Evolutionary conservation across 2,329 filamentous ascomycete genomes (phyloP).

Genomic region (Fusarium anguioides): DNA sequence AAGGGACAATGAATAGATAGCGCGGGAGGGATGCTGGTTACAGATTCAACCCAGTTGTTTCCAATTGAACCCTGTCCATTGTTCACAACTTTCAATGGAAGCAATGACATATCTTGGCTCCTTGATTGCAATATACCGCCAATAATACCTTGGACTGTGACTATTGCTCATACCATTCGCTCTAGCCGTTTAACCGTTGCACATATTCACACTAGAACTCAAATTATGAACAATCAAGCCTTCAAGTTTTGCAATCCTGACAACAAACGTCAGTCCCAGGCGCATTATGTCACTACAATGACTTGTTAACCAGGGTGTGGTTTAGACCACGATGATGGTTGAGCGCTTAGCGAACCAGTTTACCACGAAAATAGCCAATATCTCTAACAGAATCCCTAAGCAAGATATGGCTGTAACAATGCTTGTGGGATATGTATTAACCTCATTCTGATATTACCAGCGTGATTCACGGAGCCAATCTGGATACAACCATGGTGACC

Average conservation of each 20-base stretch:
- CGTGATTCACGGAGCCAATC: background rate
- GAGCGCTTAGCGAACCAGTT: conserved; percentile 25
- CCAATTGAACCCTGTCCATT: conserved; percentile 11
- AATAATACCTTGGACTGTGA: background rate
- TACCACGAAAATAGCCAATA: background rate
- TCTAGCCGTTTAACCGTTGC: background rate
- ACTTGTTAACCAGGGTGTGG: conserved; percentile 10
- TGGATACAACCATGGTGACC: background rate
- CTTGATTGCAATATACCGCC: background rate
- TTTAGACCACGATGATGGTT: conserved; percentile 23
- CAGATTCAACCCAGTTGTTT: conserved; percentile 13
- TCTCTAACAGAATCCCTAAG: background rate
- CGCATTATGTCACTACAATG: conserved; percentile 8
- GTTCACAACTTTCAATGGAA: conserved; percentile 14
- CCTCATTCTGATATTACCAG: background rate
- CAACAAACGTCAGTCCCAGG: background rate
- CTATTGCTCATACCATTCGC: background rate
- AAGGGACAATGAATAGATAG: background rate
- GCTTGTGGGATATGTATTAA: background rate
- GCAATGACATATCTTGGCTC: conserved; percentile 12
- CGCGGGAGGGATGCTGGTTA: conserved; percentile 8
- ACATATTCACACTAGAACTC: background rate
- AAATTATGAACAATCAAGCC: background rate
- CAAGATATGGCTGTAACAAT: background rate
- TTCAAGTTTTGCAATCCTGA: background rate